Percentiles rank a stretch among this genome's conserved stretches.
These are phyloP conservation scores for Colletotrichum abscissum DNA, from an alignment of 2,329 filamentous ascomycete genomes.

Conservation along the genomic window DNA sequence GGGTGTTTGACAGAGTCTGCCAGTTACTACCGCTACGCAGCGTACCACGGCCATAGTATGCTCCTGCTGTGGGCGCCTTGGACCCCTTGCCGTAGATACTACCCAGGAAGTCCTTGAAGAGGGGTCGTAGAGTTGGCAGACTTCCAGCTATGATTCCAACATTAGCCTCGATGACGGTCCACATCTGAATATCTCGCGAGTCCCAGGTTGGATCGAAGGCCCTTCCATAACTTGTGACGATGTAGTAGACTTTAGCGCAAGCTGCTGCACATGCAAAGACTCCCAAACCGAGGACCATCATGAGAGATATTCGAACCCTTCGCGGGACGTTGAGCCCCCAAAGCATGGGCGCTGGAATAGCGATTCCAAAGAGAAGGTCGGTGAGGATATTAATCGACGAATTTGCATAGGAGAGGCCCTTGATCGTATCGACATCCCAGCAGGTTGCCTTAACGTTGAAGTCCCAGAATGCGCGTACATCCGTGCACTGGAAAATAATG, in stretches of 20 bases:
- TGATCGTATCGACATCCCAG: slow-evolving; percentile 52
- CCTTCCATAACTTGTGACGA: slow-evolving; percentile 50
- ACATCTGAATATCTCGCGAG: slow-evolving; percentile 58
- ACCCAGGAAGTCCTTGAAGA: slow-evolving; percentile 47
- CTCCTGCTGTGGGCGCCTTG: slow-evolving; percentile 40
- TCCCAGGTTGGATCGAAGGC: slow-evolving; percentile 57
- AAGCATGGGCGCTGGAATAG: slow-evolving; percentile 51
- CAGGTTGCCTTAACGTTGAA: slow-evolving; percentile 49
- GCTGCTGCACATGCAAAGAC: slow-evolving; percentile 56
- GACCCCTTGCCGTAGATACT: slow-evolving; percentile 44
- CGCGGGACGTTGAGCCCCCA: slow-evolving; percentile 53
- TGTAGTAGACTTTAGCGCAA: slow-evolving; percentile 53
- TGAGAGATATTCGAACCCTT: slow-evolving; percentile 52
- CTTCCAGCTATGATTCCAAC: slow-evolving; percentile 51
- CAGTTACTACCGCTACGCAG: slow-evolving; percentile 39
- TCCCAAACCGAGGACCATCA: slow-evolving; percentile 54
- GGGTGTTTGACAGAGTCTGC: slow-evolving; percentile 39
- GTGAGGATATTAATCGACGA: slow-evolving; percentile 48
- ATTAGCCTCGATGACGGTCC: slow-evolving; percentile 53
- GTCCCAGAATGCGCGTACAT: slow-evolving; percentile 60
- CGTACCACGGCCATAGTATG: slow-evolving; percentile 41
- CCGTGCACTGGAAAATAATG: slow-evolving; percentile 58
- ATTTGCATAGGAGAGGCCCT: slow-evolving; percentile 56
- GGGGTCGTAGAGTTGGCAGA: slow-evolving; percentile 47
- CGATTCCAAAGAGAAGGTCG: slow-evolving; percentile 51